Evolutionary conservation across 352 stramenopile species (phyloP), one percentile per base, ranked within the genome.

Genomic region (Aphanomyces stellatus): DNA sequence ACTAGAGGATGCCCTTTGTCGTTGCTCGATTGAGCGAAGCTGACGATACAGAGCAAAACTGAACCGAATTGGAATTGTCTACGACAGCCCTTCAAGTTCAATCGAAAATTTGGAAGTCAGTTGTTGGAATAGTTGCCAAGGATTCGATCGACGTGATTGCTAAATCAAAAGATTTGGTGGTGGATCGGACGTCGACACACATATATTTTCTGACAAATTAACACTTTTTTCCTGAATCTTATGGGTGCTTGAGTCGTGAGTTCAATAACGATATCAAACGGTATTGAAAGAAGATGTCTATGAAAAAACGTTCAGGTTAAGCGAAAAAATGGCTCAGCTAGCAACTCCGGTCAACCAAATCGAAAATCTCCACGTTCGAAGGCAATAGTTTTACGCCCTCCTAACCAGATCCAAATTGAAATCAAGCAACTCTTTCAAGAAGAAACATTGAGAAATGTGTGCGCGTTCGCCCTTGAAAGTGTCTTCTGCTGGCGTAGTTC

Each of bases 191-290:
- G 51, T 0, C 69, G 49, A 71, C 60, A 46, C 66, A 76, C 41
- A 42, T 74, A 56, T 77, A 74, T 73, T 51, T 77, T 48, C 51
- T 74, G 33, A 74, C 72, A 30, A 77, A 74, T 60, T 77, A 74
- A 69, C 69, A 74, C 51, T 17, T 74, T 69, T 77, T 69, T 69
- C 34, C 42, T 34, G 69, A 73, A 55, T 71, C 71, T 62, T n/a
- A 17, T 51, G 49, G 64, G 67, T 4, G 67, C 49, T 62, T 77
- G 61, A 77, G 72, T 62, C 41, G 24, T 69, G 59, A 74, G 10
- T 77, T 69, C 63, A 74, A 72, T 48, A n/a, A 25, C 37, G 69
- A 77, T 69, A 73, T 75, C 62, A 57, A 60, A 24, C 61, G 64
- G 62, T 75, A 68, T 73, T 53, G 17, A 13, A 73, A 24, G n/a